phyloP scores from a whole-genome alignment of 805 yeast species.

The Clavispora asparagi region DNA sequence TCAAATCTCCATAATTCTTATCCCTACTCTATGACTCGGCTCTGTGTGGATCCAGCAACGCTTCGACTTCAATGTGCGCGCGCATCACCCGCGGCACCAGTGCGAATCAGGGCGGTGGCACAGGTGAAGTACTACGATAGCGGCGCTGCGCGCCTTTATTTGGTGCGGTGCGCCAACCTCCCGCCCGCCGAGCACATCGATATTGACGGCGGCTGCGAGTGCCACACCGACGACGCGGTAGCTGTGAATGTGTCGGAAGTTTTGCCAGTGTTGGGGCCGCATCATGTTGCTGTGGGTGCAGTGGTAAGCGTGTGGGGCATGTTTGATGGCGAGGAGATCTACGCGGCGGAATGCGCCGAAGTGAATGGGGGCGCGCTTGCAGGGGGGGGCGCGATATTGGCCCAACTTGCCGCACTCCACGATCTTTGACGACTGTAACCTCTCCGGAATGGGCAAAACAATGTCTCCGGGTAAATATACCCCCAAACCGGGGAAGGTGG shows the following conservation, averaged over 20 bases:
- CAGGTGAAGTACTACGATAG: constrained; percentile 22
- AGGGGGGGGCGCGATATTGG: constrained; percentile 11
- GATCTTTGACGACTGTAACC: constrained; percentile 7
- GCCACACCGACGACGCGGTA: neutral
- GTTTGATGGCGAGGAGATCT: constrained; percentile 24
- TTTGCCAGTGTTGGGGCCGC: constrained; percentile 7
- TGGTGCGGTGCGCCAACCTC: constrained; percentile 16
- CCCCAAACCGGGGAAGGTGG: too few species aligned
- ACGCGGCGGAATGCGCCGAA: constrained; percentile 19
- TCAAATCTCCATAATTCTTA: too few species aligned
- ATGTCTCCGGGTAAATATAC: too few species aligned
- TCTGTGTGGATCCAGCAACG: constrained; percentile 23
- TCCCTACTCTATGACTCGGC: constrained; percentile 22
- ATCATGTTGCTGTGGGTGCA: constrained; percentile 15
- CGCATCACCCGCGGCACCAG: constrained; percentile 18
- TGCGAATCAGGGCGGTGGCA: constrained; percentile 23
- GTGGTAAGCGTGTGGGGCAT: constrained; percentile 26
- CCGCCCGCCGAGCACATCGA: constrained; percentile 10
- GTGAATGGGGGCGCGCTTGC: constrained; percentile 13
- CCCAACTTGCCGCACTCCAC: constrained; percentile 11
- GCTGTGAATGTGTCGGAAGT: constrained; percentile 8
- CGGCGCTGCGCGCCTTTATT: constrained; percentile 7
- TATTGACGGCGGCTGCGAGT: constrained; percentile 6
- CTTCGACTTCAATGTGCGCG: constrained; percentile 17
- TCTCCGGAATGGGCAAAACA: too few species aligned